Evolutionary conservation across 106 monocot species (phyloP), one percentile per base, ranked within the genome.

Genomic region (Xerophyta viscosa): DNA sequence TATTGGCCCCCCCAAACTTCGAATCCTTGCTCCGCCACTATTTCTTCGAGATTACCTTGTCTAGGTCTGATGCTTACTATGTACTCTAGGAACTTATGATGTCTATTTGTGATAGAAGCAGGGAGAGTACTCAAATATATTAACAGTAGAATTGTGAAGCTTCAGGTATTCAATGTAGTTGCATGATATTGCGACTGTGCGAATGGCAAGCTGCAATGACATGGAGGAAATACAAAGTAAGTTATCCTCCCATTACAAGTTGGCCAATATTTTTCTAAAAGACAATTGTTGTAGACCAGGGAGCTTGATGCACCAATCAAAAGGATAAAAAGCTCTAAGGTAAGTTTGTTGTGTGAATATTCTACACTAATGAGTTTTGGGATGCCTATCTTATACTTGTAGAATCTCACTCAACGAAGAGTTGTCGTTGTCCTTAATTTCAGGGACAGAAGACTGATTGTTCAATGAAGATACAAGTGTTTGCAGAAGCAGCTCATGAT

Each of bases 151-250:
- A 83, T 90, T 31, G 53, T 77, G 26, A 86, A 75, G 56, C 69
- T 98, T 71, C 98, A 98, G 90, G 98, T 98, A 60, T 11, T 28
- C 15, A 39, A 15, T 39, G 15, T 10, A 39, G n/a, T n/a, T n/a
- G n/a, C 39, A 39, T 39, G 1, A 39, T 8, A 39, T 39, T 10
- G 39, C 39, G 13, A 12, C 15, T 39, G 10, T 39, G 15, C 57
- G 96, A 98, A 69, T 89, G 96, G 89, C 89, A 98, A 79, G 84
- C 89, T 68, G 89, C 89, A 45, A 41, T 98, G 70, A 61, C 79
- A 26, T 62, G 89, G 48, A 98, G 89, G 60, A 86, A 90, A 48
- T 82, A 86, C 68, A 98, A 98, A 86, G 96, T 90, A 69, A 12
- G 25, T 52, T 50, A 27, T 21, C 54, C 23, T 29, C 28, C 1